Evolutionary conservation across 2,329 filamentous ascomycete species (phyloP), one percentile per base, ranked within the genome.

Genomic region (Exophiala oligosperma): DNA sequence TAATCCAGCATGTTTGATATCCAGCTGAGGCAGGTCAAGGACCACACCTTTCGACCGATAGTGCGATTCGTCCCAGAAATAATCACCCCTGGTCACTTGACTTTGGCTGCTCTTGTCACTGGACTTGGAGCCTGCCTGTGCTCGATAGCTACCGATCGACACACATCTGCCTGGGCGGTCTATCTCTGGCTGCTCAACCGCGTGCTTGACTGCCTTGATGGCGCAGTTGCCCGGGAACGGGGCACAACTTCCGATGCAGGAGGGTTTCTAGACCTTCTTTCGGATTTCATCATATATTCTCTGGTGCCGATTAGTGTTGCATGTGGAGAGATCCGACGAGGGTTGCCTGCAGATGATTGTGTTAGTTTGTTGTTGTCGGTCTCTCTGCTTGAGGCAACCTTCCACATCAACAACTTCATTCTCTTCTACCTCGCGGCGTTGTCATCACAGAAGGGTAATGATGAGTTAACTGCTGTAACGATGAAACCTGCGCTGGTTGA

Each of bases 331-430:
- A n/a, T 17, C 2, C 46, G 23, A 24, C 28, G 51, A 14, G 12
- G 32, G 47, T 11, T 32, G 26, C 4, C 21, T 52, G 14, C 40
- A 4, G 40, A 43, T 6, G 9, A 32, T 29, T 0, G 26, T 2
- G n/a, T 41, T 6, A 35, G 28, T n/a, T 68, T 67, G 65, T 43
- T 9, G 40, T 5, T 60, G 6, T 49, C 64, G 4, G 61, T 70
- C 6, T 64, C 68, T 2, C 26, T 66, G 2, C 50, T 67, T 2
- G 68, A 70, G 41, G 60, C 64, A 3, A 61, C 57, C 8, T 69
- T 70, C 54, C 66, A 70, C 52, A 56, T 70, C 29, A 70, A 70
- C 54, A 70, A 70, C 53, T 70, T 70, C 58, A 64, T 70, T 4
- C 52, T 70, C 32, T 70, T 70, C 56, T 70, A 66, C 50, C 29